These are phyloP conservation scores for Penicillium italicum DNA, from an alignment of 2,329 filamentous ascomycete species.

Conservation along the genomic window DNA sequence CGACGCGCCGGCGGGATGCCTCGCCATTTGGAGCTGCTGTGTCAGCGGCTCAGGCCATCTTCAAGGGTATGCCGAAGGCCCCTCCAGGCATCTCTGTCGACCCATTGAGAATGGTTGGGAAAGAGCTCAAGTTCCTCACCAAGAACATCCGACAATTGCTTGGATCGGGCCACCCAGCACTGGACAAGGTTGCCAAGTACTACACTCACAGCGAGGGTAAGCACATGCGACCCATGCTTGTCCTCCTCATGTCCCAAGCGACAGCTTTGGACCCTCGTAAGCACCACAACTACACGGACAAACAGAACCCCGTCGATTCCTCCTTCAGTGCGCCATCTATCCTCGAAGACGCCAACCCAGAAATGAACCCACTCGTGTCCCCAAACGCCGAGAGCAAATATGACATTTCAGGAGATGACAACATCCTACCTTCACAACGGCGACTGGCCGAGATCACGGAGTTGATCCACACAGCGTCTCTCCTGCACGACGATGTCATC, in stretches of 20 bases:
- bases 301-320: slow-evolving; percentile 50
- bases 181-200: slow-evolving; percentile 96
- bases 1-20: slow-evolving; percentile 38
- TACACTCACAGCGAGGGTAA: slow-evolving; percentile 97
- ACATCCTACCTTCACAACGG: slow-evolving; percentile 86
- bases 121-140: slow-evolving; percentile 94
- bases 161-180: slow-evolving; percentile 86
- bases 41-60: slow-evolving; percentile 52
- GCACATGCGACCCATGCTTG: slow-evolving; percentile 89
- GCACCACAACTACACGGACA: slow-evolving; percentile 40
- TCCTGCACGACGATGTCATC: slow-evolving; percentile 97
- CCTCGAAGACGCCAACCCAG: slow-evolving; percentile 80
- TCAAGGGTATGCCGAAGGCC: slow-evolving; percentile 43
- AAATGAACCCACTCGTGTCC: slow-evolving; percentile 53
- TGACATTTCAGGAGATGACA: slow-evolving; percentile 46
- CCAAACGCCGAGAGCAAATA: slow-evolving; percentile 37
- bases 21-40: slow-evolving; percentile 45
- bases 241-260: slow-evolving; percentile 92
- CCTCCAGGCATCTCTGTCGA: slow-evolving; percentile 68
- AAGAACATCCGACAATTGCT: slow-evolving; percentile 91
- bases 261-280: slow-evolving; percentile 73
- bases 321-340: slow-evolving; percentile 59
- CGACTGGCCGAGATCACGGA: slow-evolving; percentile 95
- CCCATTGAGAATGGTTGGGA: slow-evolving; percentile 82
- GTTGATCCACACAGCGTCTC: slow-evolving; percentile 91